phyloP scores from a whole-genome alignment of 2,329 filamentous ascomycete genomes.

The Elsinoe batatas region DNA sequence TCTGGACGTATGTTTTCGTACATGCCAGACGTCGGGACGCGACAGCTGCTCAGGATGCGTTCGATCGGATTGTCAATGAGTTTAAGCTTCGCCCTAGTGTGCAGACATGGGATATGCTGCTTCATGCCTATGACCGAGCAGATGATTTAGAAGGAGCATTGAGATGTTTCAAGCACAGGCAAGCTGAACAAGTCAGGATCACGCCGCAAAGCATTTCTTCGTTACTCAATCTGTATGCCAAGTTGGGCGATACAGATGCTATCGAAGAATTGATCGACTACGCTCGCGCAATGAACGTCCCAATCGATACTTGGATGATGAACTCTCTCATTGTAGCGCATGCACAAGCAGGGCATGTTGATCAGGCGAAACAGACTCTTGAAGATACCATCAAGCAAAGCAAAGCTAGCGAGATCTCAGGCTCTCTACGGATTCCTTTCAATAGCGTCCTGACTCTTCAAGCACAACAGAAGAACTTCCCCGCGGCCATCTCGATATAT shows the following conservation, averaged over 20 bases:
- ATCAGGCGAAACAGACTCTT: constrained; percentile 42
- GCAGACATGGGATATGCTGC: constrained; percentile 63
- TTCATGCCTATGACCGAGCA: constrained; percentile 59
- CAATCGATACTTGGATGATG: constrained; percentile 48
- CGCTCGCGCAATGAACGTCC: constrained; percentile 46
- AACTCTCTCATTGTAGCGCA: constrained; percentile 57
- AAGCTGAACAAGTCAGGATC: constrained; percentile 40
- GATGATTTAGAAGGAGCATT: constrained; percentile 59
- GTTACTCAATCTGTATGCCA: constrained; percentile 62
- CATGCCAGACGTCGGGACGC: constrained; percentile 61
- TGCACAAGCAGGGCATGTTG: constrained; percentile 37
- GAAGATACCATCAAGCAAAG: constrained; percentile 39
- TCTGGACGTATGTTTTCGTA: constrained; percentile 53
- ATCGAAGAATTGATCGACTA: constrained; percentile 55
- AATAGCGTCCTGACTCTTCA: constrained; percentile 65
- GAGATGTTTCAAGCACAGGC: constrained; percentile 52
- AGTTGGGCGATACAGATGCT: constrained; percentile 61
- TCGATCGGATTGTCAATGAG: constrained; percentile 50
- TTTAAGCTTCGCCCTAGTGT: constrained; percentile 49
- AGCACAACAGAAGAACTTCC: constrained; percentile 52
- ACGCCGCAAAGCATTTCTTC: constrained; percentile 59
- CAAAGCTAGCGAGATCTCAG: constrained; percentile 36
- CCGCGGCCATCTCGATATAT: constrained; percentile 45
- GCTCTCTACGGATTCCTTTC: constrained; percentile 58
- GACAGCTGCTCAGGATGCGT: constrained; percentile 47